A percentile compares a stretch with the other conserved stretches of the same genome.
These are phyloP conservation scores for Rutstroemia sydowiana DNA, from an alignment of 2,329 filamentous ascomycete genomes.

Conservation along the genomic window DNA sequence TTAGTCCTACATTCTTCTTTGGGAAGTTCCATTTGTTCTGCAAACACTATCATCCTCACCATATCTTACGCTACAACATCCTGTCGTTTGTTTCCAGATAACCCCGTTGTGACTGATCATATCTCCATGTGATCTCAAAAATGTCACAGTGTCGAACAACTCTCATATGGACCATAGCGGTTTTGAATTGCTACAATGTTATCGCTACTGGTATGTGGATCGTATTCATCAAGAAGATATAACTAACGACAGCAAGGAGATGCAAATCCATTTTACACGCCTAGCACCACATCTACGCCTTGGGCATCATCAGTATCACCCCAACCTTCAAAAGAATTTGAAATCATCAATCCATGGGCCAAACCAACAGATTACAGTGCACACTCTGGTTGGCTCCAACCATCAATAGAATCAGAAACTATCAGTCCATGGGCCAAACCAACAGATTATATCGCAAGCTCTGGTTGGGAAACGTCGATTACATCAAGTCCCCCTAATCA, in stretches of 20 bases:
- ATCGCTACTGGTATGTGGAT: neutral
- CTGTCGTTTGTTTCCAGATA: too few relatives aligned
- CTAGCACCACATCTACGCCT: neutral
- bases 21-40: too few relatives aligned
- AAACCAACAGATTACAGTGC: neutral
- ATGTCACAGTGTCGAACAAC: neutral
- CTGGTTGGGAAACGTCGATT: neutral
- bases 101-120: too few relatives aligned
- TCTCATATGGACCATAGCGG: neutral
- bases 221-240: neutral
- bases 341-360: too few relatives aligned
- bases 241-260: neutral
- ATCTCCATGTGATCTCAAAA: neutral
- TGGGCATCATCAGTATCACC: too few relatives aligned
- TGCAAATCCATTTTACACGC: neutral
- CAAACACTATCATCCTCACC: too few relatives aligned
- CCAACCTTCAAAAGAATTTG: too few relatives aligned
- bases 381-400: neutral
- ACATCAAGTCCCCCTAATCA: neutral
- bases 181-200: neutral
- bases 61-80: too few relatives aligned
- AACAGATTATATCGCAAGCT: neutral
- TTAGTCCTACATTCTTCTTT: too few relatives aligned
- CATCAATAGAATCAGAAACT: too few relatives aligned
- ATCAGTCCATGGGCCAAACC: neutral